Base-by-base conservation (phyloP, 1,284 basidiomycete species). In the Cystobasidium pallidum region DNA sequence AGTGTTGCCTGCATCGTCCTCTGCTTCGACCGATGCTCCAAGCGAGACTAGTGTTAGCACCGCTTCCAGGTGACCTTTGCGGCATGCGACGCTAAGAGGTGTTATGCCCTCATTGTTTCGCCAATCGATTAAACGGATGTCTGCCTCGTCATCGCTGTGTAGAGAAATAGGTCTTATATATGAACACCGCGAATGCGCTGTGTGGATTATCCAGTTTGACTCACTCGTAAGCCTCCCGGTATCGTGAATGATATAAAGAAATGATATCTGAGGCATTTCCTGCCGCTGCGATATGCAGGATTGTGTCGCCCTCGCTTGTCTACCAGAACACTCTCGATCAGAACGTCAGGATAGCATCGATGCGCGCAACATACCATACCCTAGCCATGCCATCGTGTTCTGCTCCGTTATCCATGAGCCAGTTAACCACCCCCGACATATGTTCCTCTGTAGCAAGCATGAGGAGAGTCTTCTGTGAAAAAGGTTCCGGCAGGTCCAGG, bases 281-380 rank as follows among this genome's bases (percentile, higher is more conserved):
- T 19, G 47, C 59, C 21, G 68, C 68, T 24, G 68, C 68, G 36
- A 71, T 52, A 39, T 71, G 68, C 17, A 71, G 52, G 21, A 71
- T 41, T 4, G 45, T 71, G 32, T 64, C 61, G 61, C 61, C 68
- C 17, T 63, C 51, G 13, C 17, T 41, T 13, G 45, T 59, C 68
- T 71, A 49, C 24, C 34, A 24, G 39, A 28, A 34, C 13, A 24
- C 3, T 39, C 1, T 7, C 55, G 52, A 39, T 15, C 2, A 32
- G 43, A 6, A 2, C 13, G n/a, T 34, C 24, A 6, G 21, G 6
- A 51, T 26, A 24, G 49, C 49, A 51, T 3, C 3, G 24, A 17
- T 11, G 49, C n/a, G 49, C n/a, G n/a, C n/a, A n/a, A n/a, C n/a
- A n/a, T 51, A 24, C 3, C 68, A 2, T 28, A 64, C 68, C 39